These are phyloP conservation scores for Pseudofabraea citricarpa DNA, from an alignment of 2,329 filamentous ascomycete species.

Conservation along the genomic window DNA sequence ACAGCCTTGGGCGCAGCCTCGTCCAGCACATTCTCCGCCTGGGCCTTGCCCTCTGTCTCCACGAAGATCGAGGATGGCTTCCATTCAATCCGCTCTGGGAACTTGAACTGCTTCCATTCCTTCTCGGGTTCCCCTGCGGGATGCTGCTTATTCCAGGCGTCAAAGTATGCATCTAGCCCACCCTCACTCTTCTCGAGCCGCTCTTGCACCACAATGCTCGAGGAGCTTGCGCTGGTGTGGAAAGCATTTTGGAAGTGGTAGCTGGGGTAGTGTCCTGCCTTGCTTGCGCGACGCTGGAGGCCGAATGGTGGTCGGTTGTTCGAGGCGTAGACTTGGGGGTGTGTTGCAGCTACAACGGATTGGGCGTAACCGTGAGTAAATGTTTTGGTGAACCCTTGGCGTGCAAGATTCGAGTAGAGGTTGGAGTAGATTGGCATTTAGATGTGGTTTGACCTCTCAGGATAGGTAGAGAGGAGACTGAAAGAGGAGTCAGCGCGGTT, in stretches of 20 bases:
- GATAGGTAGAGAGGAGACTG: conserved; percentile 32
- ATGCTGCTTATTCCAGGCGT: conserved; percentile 79
- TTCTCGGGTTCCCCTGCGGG: conserved; percentile 61
- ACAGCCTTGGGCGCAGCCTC: conserved; percentile 10
- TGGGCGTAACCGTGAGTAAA: conserved; percentile 98
- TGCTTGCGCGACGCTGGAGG: conserved; percentile 43
- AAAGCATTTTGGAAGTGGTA: conserved; percentile 75
- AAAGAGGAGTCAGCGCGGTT: conserved; percentile 4
- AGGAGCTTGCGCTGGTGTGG: conserved; percentile 41
- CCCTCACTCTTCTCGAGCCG: conserved; percentile 53
- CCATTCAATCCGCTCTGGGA: conserved; percentile 85
- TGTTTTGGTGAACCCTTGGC: conserved; percentile 94
- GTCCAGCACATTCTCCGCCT: conserved; percentile 2
- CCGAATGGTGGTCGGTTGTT: conserved; percentile 62
- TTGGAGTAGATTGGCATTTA: conserved; percentile 85
- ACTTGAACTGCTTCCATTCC: conserved; percentile 90
- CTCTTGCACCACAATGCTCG: conserved; percentile 46
- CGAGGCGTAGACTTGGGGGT: conserved; percentile 73
- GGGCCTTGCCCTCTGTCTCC: conserved; percentile 15
- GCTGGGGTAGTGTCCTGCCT: conserved; percentile 42
- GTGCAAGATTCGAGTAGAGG: conserved; percentile 78
- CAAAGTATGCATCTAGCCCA: conserved; percentile 85
- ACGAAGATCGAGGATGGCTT: conserved; percentile 46
- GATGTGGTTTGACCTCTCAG: conserved; percentile 63
- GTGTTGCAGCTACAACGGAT: conserved; percentile 91